A percentile compares a stretch with the other conserved stretches of the same genome.
Evolutionary conservation across 2,329 filamentous ascomycete genomes (phyloP).

Genomic region (Diaporthe capsici): DNA sequence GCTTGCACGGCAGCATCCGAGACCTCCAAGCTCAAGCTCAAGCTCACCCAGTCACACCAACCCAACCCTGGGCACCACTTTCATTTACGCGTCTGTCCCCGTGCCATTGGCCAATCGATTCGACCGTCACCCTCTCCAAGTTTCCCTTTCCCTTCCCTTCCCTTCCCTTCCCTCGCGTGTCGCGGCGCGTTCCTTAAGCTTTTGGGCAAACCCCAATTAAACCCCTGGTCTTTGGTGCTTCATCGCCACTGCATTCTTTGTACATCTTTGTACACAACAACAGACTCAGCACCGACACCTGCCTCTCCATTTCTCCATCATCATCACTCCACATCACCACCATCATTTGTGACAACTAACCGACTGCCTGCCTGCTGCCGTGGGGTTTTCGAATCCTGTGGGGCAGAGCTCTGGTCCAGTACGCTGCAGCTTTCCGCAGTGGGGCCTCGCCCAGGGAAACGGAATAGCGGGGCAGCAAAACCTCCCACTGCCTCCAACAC

Average conservation of each 20-base stretch:
- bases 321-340: neutral
- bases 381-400: neutral
- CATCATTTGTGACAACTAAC: neutral
- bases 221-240: neutral
- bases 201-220: neutral
- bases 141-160: neutral
- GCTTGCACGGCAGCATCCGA: constrained; percentile 22
- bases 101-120: constrained; percentile 20
- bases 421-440: constrained; percentile 13
- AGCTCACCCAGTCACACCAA: neutral
- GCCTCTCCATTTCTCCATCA: neutral
- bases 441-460: neutral
- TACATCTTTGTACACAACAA: neutral
- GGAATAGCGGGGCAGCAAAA: constrained; percentile 23
- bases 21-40: constrained; percentile 5
- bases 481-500: neutral
- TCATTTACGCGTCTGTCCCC: constrained; percentile 9
- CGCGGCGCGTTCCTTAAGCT: neutral
- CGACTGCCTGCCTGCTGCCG: neutral
- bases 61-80: neutral
- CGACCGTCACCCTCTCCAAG: neutral
- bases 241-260: neutral
- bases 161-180: neutral
- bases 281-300: neutral
- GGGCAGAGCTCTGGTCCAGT: neutral